Base-by-base conservation (phyloP, 2,329 filamentous ascomycete species). In the Fusarium napiforme region DNA sequence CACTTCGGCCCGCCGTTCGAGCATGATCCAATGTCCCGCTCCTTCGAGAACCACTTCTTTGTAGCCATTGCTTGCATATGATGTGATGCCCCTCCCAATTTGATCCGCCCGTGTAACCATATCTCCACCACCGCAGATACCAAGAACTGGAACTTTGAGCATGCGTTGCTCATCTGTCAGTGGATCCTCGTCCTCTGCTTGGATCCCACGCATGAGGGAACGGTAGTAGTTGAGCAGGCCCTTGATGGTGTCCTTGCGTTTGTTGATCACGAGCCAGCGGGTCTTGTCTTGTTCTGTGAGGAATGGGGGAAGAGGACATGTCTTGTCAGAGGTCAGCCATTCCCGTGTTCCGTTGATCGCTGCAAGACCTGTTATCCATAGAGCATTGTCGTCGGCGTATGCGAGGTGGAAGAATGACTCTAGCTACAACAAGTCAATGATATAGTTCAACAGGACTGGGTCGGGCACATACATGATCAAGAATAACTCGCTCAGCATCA, bases 11-110 rank as follows among this genome's bases (percentile, higher is more conserved):
- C 61, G 46, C 32, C 52, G 60, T 36, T 76, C 74, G 7, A 74
- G 50, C 67, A 75, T 75, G 15, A 72, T 39, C 75, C 75, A 77
- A 34, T 77, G 75, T 5, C 74, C 72, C 4, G 72, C 59, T 6
- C 47, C 58, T 36, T 69, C 32, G 5, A 71, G 32, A 19, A 45
- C 36, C 30, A 71, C 34, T 23, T 73, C 59, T 7, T 55, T 74
- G 26, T 75, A 75, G 1, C 60, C 61, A 19, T 60, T 56, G 23
- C 36, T 61, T 14, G 67, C 65, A 53, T 64, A 75, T 21, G 71
- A 59, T 34, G 30, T 46, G 11, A 57, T 68, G 2, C 46, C 40
- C 26, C 45, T 28, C 15, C 52, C 26, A n/a, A 70, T 60, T 21
- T 67, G 32, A 9, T 74, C 71, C 12, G 68, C 49, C 28, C 56